These are phyloP conservation scores for Rhizophagus prolifer DNA, from an alignment of 192 early-diverging fungal species.

Conservation along the genomic window DNA sequence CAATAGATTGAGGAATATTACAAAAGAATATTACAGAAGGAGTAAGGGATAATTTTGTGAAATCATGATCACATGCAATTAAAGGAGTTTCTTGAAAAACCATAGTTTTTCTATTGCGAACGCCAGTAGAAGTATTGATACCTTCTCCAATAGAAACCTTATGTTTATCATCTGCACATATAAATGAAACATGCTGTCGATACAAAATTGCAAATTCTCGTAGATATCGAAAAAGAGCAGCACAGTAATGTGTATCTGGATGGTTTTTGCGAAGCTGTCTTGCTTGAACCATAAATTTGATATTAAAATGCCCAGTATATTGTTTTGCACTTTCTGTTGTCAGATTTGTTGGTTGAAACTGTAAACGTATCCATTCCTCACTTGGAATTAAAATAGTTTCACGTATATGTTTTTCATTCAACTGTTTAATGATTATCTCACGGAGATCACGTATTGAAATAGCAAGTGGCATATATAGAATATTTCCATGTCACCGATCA, in stretches of 20 bases:
- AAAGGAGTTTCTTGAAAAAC: not conserved
- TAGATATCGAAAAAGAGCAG: not conserved
- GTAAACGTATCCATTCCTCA: not conserved
- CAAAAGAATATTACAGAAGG: no score
- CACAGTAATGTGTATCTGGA: not conserved
- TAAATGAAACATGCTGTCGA: not conserved
- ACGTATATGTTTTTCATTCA: not conserved
- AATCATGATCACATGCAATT: not conserved
- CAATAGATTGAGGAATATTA: no score
- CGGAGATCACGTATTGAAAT: no score
- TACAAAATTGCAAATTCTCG: conserved; percentile 1
- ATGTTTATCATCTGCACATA: not conserved
- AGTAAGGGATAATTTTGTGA: not conserved
- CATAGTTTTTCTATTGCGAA: not conserved
- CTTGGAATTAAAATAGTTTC: conserved; percentile 7
- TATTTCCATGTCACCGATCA: not conserved
- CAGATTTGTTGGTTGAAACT: not conserved
- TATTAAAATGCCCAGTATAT: not conserved
- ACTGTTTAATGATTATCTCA: not conserved
- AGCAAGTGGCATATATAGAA: not conserved
- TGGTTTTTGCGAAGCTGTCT: not conserved
- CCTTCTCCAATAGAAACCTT: not conserved
- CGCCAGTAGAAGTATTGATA: not conserved
- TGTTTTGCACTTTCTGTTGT: not conserved
- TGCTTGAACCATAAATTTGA: not conserved